These are phyloP conservation scores for Paraphaeosphaeria minitans DNA, from an alignment of 2,329 filamentous ascomycete species.

Conservation along the genomic window DNA sequence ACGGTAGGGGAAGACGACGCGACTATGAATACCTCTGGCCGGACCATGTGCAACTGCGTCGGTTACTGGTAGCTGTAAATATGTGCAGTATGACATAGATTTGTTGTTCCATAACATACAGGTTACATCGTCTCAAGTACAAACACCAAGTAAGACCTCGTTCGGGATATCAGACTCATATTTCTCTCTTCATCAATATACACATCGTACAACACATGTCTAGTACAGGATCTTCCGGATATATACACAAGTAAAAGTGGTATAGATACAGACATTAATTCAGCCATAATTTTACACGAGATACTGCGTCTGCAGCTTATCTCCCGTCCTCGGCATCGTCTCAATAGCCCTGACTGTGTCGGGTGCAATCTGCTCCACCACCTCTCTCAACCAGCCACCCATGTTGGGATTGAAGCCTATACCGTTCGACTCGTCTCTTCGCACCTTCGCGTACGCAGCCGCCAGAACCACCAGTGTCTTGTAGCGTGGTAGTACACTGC, in stretches of 20 bases:
- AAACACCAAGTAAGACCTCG: not conserved
- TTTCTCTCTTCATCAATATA: not conserved
- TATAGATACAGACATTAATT: not conserved
- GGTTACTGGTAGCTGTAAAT: no score
- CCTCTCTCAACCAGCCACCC: conserved; percentile 28
- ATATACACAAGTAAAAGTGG: not conserved
- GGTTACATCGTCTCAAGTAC: no score
- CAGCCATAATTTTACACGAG: conserved; percentile 19
- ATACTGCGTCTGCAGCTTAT: conserved; percentile 38
- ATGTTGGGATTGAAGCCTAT: conserved; percentile 28
- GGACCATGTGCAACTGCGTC: no score
- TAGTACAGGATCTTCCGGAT: not conserved
- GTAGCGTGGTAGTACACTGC: conserved; percentile 48
- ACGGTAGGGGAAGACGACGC: no score
- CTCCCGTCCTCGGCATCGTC: conserved; percentile 49
- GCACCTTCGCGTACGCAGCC: conserved; percentile 42
- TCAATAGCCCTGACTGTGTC: conserved; percentile 50
- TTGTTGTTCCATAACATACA: no score
- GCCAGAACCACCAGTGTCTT: conserved; percentile 51
- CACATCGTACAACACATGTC: not conserved
- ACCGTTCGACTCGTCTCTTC: conserved; percentile 41
- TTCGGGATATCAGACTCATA: not conserved
- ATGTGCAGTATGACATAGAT: no score
- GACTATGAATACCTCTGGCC: no score
- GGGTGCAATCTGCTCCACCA: conserved; percentile 45